Base-by-base conservation (phyloP, 768 basidiomycete species). In the Suillus cothurnatus region DNA sequence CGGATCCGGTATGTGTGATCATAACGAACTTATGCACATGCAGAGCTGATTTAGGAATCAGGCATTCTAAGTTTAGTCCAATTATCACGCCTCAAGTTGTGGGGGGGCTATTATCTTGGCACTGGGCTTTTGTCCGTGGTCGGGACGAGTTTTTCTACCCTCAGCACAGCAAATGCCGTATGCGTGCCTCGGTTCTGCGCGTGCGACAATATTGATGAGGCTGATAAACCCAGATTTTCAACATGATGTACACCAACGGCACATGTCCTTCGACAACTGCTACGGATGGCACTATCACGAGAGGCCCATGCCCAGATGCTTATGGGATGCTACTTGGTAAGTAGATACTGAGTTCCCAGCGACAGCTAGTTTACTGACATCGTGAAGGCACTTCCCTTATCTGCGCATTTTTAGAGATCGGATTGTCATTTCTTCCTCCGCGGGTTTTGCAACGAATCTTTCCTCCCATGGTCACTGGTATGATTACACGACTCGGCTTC, bases 51-150 rank as follows among this genome's bases (percentile, higher is more conserved):
- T 63, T 53, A 38, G 38, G n/a, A 49, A 55, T n/a, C 61, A 91
- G 90, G 91, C 0, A 89, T 92, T 36, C 71, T 93, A 36, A 91
- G 90, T 72, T 76, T 90, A 28, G 84, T 94, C 4, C 93, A 95
- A 70, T 91, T 94, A 86, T 91, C 90, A 3, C 81, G 90, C 2
- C 68, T 91, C 49, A 82, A 77, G 43, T 79, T 94, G 1, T 88
- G 85, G 67, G 75, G 79, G 17, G 81, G 85, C 1, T 92, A 91
- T 70, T 87, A 87, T 66, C 80, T 93, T 21, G 91, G 91, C 3
- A 93, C 92, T n/a, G 93, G 93, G 0, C 76, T 94, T 23, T 81
- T 95, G 62, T 88, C 87, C 8, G 92, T 94, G 21, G 91, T 94
- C 6, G 93, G 93, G 21, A 92, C 89, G 1, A 90, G 88, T 70